Base-by-base conservation (phyloP, 2,329 filamentous ascomycete species). In the Diaporthe vexans region DNA sequence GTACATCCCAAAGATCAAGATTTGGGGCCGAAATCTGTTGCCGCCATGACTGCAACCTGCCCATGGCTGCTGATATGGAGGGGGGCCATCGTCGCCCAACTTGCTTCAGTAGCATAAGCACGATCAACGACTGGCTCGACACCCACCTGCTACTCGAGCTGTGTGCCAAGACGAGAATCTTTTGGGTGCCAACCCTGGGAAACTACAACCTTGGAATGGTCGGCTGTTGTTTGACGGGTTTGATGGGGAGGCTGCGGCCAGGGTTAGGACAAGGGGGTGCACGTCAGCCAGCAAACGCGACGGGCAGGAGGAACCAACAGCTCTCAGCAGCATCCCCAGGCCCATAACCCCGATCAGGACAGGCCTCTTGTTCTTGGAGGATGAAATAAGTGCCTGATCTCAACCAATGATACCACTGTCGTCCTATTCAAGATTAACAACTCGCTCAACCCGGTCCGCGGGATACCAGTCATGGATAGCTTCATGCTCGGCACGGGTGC, bases 401-500 rank as follows among this genome's bases (percentile, higher is more conserved):
- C 3, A 26, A 10, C 17, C 9, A 24, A n/a, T 24, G 24, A 5
- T 3, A 4, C 24, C 9, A 21, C 0, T 1, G 26, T 26, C 11
- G 26, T 24, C 4, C 13, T 26, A 21, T 35, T 19, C 46, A 26
- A 11, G 3, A 21, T 24, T 15, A 13, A 24, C 29, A 6, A 21
- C 4, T n/a, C 61, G 10, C 19, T 21, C 35, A 19, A 35, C 9
- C 6, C 7, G 13, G 29, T 3, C 9, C 7, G 46, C 46, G 21
- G 19, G 11, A 15, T n/a, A 46, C 37, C 10, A 24, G 33, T 15
- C 26, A 35, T 76, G 74, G 75, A 81, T 24, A 83, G 84, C 7
- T 88, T 92, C 76, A 84, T 85, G 35, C 81, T 91, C 21, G 91
- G 91, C 73, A 92, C 89, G 0, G 91, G 91, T 8, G 84, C 87